Evolutionary conservation across 83 land plant genomes (phyloP), one percentile per base, ranked within the genome.

Genomic region (Isoetes engelmannii): DNA sequence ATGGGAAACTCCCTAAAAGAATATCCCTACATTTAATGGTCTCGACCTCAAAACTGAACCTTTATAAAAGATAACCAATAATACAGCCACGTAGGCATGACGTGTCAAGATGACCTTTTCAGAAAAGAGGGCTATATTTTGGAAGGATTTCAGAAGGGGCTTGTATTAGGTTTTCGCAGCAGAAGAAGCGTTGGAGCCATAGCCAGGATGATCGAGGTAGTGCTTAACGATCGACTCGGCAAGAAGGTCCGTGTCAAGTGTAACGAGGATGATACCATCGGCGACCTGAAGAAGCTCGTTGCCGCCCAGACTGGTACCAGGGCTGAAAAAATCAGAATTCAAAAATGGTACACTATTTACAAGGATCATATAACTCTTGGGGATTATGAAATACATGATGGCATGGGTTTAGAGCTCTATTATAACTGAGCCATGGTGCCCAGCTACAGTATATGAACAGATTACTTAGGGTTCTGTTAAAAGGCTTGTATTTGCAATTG

Each of bases 161-260:
- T 28, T 28, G 37, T 28, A 28, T 28, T 28, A 28, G 37, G 37
- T 28, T 28, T 28, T 28, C 37, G 37, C 2, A 2, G 37, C 2
- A 28, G 37, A 28, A 2, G 37, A 28, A 28, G 0, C 2, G 37
- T 2, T 2, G 37, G 37, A 28, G 37, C 37, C 1, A 28, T 28
- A 28, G 2, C 37, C 37, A 28, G 37, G 37, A 93, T 93, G 98
- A 90, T 93, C 51, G 92, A 93, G 85, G 96, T 93, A 77, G 96
- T 90, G 77, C 72, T 92, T 67, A 92, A 93, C 86, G 98, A 93
- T 68, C 82, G 98, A 45, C 65, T 93, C 68, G 89, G 98, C 76
- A 93, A 93, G 89, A 90, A 90, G 86, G 96, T 93, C 68, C 63
- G 96, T 21, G 96, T 93, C 72, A 93, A 93, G 87, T 93, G 98